Conservation (phyloP, 2,329 filamentous ascomycete genomes). For the Penicillium rolfsii region DNA sequence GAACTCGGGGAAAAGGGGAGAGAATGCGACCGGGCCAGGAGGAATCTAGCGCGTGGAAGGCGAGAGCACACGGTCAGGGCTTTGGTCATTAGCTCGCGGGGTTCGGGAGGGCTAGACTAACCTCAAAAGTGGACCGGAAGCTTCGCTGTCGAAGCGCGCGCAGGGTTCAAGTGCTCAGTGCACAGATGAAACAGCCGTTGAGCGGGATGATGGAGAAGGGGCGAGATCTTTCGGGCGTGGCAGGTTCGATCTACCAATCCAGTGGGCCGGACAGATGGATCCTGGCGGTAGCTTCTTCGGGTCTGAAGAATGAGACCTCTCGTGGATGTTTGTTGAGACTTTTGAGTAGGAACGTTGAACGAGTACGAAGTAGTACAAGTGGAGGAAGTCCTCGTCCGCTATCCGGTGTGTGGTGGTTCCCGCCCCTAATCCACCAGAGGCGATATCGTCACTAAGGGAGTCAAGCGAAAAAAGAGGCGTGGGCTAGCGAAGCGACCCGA, state of each 20-base stretch:
- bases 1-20: slow-evolving; percentile 18
- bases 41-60: slow-evolving; percentile 24
- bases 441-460: slow-evolving; percentile 1
- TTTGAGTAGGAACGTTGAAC: not conserved
- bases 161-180: not conserved
- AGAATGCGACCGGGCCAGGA: slow-evolving; percentile 24
- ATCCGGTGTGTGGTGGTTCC: slow-evolving; percentile 1
- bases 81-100: slow-evolving; percentile 27
- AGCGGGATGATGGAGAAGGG: not conserved
- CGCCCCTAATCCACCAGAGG: not conserved
- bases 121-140: slow-evolving; percentile 21
- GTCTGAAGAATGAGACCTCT: slow-evolving; percentile 16
- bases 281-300: slow-evolving; percentile 12
- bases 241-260: slow-evolving; percentile 7
- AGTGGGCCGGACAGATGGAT: slow-evolving; percentile 4
- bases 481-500: not conserved
- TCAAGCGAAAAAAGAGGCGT: not conserved
- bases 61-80: slow-evolving; percentile 11
- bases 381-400: not conserved
- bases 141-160: slow-evolving; percentile 3
- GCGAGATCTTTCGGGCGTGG: slow-evolving; percentile 2
- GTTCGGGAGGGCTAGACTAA: slow-evolving; percentile 22
- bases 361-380: not conserved
- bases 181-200: slow-evolving; percentile 3
- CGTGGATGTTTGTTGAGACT: not conserved